Base-by-base conservation (phyloP, 148 eudicot species). In the Camellia japonica region DNA sequence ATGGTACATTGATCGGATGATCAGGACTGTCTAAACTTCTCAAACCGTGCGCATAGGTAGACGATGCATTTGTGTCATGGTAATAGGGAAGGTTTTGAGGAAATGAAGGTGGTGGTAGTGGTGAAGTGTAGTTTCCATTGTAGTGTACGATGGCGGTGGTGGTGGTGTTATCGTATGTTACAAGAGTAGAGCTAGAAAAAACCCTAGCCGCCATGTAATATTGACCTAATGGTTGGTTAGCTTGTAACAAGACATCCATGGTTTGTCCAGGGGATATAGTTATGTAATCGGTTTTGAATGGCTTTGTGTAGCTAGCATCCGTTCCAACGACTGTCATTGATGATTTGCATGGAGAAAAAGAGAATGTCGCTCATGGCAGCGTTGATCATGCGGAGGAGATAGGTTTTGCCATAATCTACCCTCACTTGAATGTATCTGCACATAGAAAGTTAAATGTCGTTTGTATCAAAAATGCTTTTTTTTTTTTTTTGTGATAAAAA, bases 221-320 rank as follows among this genome's bases (percentile, higher is more conserved):
- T 3, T 43, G 66, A 42, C 10, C 52, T 0, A 3, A 30, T 16
- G 30, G 30, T 16, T 74, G 77, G 66, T 74, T 74, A 16, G 66
- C 77, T 16, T 58, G 3, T 42, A 74, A 14, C 14, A 74, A 59
- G 66, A 62, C 77, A 18, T 74, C 77, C 1, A 74, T 42, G 77
- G 77, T 74, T 74, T 74, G 77, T 41, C 77, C 77, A 8, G 77
- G 77, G 12, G 77, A 74, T 16, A 74, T 74, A 2, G 77, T 4
- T 44, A 74, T 41, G 13, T 74, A 5, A 5, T 58, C 63, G 15
- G 30, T 8, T 74, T 58, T 74, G 10, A 74, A 20, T 8, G 77
- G 77, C 46, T 74, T 74, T 23, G 51, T 59, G 77, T 74, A 74
- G 77, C 51, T 59, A 23, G 15, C 77, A 12, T 74, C 77, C 8